Evolutionary conservation across 371 early-diverging fungal genomes (phyloP).

Genomic region (Rhizomucor miehei): DNA sequence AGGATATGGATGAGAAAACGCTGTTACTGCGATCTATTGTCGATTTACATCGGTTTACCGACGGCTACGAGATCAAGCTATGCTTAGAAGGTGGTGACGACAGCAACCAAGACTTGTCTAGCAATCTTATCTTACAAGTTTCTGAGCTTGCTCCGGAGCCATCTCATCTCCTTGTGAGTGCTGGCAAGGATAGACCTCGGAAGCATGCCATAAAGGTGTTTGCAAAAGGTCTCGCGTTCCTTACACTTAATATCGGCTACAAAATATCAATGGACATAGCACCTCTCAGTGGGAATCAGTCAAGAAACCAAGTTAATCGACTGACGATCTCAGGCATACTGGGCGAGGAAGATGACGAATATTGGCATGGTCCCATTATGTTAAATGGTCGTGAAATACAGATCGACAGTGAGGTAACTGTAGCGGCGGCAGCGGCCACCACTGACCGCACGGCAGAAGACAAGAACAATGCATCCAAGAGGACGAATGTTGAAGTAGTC

Average conservation of each 20-base stretch:
- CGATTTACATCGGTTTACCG: constrained; percentile 39
- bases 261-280: constrained; percentile 12
- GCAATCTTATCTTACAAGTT: constrained; percentile 13
- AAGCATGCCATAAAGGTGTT: constrained; percentile 14
- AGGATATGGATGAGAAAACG: constrained; percentile 16
- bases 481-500: constrained; percentile 1
- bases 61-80: constrained; percentile 29
- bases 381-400: constrained; percentile 15
- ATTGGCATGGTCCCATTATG: constrained; percentile 18
- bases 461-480: not conserved
- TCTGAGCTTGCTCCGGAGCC: constrained; percentile 22
- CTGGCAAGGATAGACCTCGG: constrained; percentile 6
- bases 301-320: constrained; percentile 9
- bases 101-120: constrained; percentile 13
- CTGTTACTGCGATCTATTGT: constrained; percentile 27
- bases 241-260: constrained; percentile 12
- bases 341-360: constrained; percentile 27
- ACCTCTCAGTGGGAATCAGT: constrained; percentile 18
- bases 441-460: not conserved
- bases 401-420: constrained; percentile 1
- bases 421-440: not conserved
- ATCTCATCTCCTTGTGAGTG: constrained; percentile 16
- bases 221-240: not conserved
- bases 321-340: constrained; percentile 32
- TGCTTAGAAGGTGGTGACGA: constrained; percentile 4